Base-by-base conservation (phyloP, 129 eudicot species). In the Ambrosia artemisiifolia region DNA sequence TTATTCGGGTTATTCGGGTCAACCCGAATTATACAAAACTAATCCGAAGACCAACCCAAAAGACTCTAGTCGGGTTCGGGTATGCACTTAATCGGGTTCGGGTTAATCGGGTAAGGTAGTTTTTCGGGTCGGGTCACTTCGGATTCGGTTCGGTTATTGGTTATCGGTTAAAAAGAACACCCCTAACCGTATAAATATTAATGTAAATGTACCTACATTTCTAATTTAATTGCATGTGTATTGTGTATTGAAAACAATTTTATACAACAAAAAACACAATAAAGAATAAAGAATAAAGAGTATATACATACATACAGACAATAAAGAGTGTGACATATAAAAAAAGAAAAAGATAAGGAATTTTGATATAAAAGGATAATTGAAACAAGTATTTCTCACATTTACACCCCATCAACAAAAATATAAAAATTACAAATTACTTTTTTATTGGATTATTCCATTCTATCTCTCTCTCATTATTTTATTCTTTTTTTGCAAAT, bases 371-470 rank as follows among this genome's bases (percentile, higher is more conserved):
- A 76, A 70, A 62, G 30, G 74, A 77, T 36, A 72, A 73, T 49
- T 53, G 59, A 84, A 80, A 70, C 59, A 73, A 77, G 76, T 71
- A 77, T 77, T 77, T 65, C 77, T 80, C 64, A 85, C 77, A 75
- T 85, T 78, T 85, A 85, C 89, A 85, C 75, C 83, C 81, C 73
- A 74, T 68, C 17, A 66, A 80, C 71, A 78, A 75, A 81, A 85
- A 74, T 16, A 65, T 38, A 71, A 71, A 71, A 85, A 81, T 42
- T 78, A 85, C 77, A 70, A 71, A 63, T 62, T 63, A 78, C 71
- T 71, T 19, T 56, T 11, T 78, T 54, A 65, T 67, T 61, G 56
- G 72, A 56, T 81, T 78, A 84, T 81, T 84, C 83, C 82, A 53
- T 70, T 59, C 79, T 83, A 69, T 75, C 64, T 43, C 51, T 78